Conservation (phyloP, 495 filamentous ascomycete genomes). For the Lentithecium fluviatile region DNA sequence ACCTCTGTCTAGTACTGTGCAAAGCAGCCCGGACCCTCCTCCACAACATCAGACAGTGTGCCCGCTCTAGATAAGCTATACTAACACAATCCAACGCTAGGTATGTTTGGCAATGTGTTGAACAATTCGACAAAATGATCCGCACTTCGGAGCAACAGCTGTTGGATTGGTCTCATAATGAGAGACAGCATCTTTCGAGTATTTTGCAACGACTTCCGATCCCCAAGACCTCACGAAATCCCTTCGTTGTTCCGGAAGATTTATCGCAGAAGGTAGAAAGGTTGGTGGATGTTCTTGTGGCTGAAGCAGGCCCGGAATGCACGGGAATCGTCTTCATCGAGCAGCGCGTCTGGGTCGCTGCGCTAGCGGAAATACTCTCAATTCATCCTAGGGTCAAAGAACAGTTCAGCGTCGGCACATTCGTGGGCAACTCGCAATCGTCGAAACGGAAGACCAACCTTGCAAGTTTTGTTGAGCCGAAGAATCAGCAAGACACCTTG, state of each 20-base stretch:
- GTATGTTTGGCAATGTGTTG: constrained; percentile 46
- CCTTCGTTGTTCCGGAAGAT: constrained; percentile 10
- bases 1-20: too few species aligned
- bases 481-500: constrained; percentile 60
- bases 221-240: neutral
- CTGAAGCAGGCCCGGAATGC: constrained; percentile 49
- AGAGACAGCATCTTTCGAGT: constrained; percentile 60
- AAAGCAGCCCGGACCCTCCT: too few species aligned
- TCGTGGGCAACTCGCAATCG: constrained; percentile 68
- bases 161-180: constrained; percentile 49
- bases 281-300: constrained; percentile 56
- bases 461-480: constrained; percentile 58
- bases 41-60: too few species aligned
- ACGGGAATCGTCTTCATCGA: constrained; percentile 77
- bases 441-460: constrained; percentile 53
- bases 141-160: constrained; percentile 39
- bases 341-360: constrained; percentile 66
- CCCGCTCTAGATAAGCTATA: too few species aligned
- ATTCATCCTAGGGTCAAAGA: constrained; percentile 56
- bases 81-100: too few species aligned
- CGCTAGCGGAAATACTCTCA: constrained; percentile 65
- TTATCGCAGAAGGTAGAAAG: constrained; percentile 33
- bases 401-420: constrained; percentile 61
- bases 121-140: constrained; percentile 46
- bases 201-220: constrained; percentile 48